Evolutionary conservation across 2,329 filamentous ascomycete species (phyloP).

Genomic region (Massarina eburnea): DNA sequence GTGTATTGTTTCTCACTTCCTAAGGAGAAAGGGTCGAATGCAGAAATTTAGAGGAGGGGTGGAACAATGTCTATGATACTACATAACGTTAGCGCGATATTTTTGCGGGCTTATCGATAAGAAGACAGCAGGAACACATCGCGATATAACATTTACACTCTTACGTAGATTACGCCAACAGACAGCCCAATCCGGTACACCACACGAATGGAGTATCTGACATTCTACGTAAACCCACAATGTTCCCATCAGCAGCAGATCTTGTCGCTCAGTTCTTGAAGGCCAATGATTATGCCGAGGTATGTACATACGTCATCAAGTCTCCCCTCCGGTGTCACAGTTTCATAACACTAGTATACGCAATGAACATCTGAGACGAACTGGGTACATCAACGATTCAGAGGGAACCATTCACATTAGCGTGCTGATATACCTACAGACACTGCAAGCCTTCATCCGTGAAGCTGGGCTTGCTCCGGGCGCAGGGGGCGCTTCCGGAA

Average conservation of each 20-base stretch:
- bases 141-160: too few species aligned
- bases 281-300: constrained; percentile 45
- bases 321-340: background rate
- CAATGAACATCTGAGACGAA: too few species aligned
- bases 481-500: constrained; percentile 46
- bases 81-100: too few species aligned
- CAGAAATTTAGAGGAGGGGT: background rate
- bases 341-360: background rate
- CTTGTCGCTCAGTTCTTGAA: constrained; percentile 47
- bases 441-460: constrained; percentile 58
- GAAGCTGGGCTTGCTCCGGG: constrained; percentile 58
- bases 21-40: too few species aligned
- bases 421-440: constrained; percentile 42
- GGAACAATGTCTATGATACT: too few species aligned
- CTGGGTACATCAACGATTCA: too few species aligned
- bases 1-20: background rate
- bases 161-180: too few species aligned
- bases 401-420: background rate
- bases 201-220: background rate
- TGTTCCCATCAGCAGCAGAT: constrained; percentile 44
- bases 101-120: too few species aligned
- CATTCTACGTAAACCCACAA: constrained; percentile 9
- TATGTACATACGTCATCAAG: constrained; percentile 32
- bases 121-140: too few species aligned
- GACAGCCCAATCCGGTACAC: background rate